Base-by-base conservation (phyloP, 108 stramenopile genomes). In the Skeletonema menzelii region DNA sequence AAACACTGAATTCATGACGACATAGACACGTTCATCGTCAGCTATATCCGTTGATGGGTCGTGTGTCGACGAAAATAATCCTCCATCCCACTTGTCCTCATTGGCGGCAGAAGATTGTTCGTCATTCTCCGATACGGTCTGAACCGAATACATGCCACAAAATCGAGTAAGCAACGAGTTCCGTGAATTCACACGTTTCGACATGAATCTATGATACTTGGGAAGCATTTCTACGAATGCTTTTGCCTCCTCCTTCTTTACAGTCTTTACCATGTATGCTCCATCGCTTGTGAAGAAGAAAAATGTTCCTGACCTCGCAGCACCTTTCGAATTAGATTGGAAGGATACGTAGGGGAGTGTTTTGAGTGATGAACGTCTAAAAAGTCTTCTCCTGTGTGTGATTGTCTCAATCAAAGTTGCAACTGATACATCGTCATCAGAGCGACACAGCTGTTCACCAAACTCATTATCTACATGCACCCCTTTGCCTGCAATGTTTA, bases 271-370 rank as follows among this genome's bases (percentile, higher is more conserved):
- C 91, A 96, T 88, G 70, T 90, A 96, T 28, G 85, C 90, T 35
- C 92, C 92, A 80, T 96, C 95, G 8, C 84, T 75, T 5, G 95
- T 85, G 49, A 96, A 96, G 72, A 96, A 93, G 70, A 96, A 96
- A 56, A 88, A 84, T 34, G 73, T 79, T 1, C 82, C 94, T 8
- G 81, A 88, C 27, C 94, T 74, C 8, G 88, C 88, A 12, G 91
- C 94, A 8, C 94, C 94, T 70, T 92, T 92, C 64, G 90, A 91
- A 68, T 95, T 95, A 82, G 87, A 88, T 58, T 91, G 90, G 61
- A 95, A 95, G 19, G 94, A 95, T 34, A 92, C 82, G 53, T 84
- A 91, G 11, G 85, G 88, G 0, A 85, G 77, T 19, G 72, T 67
- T 62, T 65, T 31, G 20, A 13, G 13, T 19, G 27, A 24, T 14